Evolutionary conservation across 441 rosid genomes (phyloP), one percentile per base, ranked within the genome.

Genomic region (Geranium incanum): DNA sequence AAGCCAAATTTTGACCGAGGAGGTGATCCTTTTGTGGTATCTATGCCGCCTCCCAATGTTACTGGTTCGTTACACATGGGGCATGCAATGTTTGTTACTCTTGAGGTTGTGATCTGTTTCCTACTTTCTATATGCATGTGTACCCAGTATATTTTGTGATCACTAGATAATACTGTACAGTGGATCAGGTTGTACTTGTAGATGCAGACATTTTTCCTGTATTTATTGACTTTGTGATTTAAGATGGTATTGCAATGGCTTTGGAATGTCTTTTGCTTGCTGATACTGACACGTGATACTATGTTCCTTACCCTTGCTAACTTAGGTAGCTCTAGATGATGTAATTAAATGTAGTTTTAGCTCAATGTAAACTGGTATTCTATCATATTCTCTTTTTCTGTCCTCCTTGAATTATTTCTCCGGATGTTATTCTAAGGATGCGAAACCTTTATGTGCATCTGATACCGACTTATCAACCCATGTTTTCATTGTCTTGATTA

Each of bases 21-120:
- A 80, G 75, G 81, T 78, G 89, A 81, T 74, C 97, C 97, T 76
- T 92, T 94, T 81, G 99, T 94, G 72, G 69, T 94, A 78, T 76
- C 99, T 15, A 94, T 94, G 99, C 97, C 97, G 55, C 99, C 99
- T 68, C 99, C 99, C 66, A 94, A 94, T 78, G 99, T 94, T 73
- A 94, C 99, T 38, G 99, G 99, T 69, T 92, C 94, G 18, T 82
- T 94, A 77, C 97, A 94, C 82, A 94, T 94, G 97, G 99, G 99
- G 50, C 99, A 94, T 83, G 99, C 99, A 0, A 92, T 94, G 95
- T 94, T 92, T 81, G 99, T 94, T 23, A 90, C 99, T 68, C 97
- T 94, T 69, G 97, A 94, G 97, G 99, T 92, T 82, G 83, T 78
- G 75, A 82, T 70, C 67, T 78, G 39, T 73, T 78, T 69, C 77